Conservation (phyloP, 2,329 filamentous ascomycete genomes). For the Ustulina deusta region DNA sequence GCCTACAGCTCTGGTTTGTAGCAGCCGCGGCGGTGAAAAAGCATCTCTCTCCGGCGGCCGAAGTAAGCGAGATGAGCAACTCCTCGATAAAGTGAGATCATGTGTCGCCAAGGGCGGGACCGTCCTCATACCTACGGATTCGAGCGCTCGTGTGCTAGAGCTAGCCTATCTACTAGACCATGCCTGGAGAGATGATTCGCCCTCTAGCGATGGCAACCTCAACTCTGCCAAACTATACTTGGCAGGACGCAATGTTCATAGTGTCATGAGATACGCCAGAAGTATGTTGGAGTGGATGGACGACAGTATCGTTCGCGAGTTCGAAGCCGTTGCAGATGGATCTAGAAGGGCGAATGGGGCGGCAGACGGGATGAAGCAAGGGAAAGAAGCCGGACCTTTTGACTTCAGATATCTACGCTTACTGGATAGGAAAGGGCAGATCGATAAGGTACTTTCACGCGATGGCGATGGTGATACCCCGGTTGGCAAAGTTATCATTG, state of each 20-base stretch:
- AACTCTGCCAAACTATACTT: slow-evolving; percentile 76
- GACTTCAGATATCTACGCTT: slow-evolving; percentile 89
- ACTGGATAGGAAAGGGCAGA: slow-evolving; percentile 83
- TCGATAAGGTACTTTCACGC: slow-evolving; percentile 74
- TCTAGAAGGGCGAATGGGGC: slow-evolving; percentile 60
- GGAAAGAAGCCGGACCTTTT: slow-evolving; percentile 77
- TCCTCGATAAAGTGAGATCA: slow-evolving; percentile 83
- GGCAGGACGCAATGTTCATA: slow-evolving; percentile 86
- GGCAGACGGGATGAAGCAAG: slow-evolving; percentile 60
- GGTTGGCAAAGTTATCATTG: slow-evolving; percentile 81
- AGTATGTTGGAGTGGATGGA: slow-evolving; percentile 99
- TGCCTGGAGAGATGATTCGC: slow-evolving; percentile 80
- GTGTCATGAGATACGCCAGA: slow-evolving; percentile 88
- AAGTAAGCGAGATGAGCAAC: slow-evolving; percentile 84
- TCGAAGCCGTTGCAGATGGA: slow-evolving; percentile 76
- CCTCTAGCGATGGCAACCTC: slow-evolving; percentile 64
- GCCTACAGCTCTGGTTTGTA: slow-evolving; percentile 93
- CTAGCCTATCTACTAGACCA: slow-evolving; percentile 92
- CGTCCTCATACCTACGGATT: slow-evolving; percentile 93
- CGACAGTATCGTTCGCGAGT: slow-evolving; percentile 91
- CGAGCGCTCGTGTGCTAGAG: slow-evolving; percentile 92
- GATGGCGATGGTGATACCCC: slow-evolving; percentile 57
- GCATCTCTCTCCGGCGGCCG: slow-evolving; percentile 77
- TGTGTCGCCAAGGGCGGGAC: slow-evolving; percentile 87
- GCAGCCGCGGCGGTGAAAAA: slow-evolving; percentile 81